Base-by-base conservation (phyloP, 805 yeast species). In the Saccharomycopsis synnaedendra region DNA sequence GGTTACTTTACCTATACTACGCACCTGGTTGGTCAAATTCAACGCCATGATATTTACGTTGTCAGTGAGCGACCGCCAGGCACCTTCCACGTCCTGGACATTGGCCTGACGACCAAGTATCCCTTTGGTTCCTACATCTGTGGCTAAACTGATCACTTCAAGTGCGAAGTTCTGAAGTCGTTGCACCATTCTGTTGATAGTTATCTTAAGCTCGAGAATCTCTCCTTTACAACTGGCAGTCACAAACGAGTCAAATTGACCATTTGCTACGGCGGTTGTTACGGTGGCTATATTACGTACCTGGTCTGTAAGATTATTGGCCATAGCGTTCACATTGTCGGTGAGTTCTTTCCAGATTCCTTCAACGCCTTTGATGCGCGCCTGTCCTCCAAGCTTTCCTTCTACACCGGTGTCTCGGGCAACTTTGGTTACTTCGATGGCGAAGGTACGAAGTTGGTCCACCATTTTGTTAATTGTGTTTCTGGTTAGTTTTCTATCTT, bases 361-460 rank as follows among this genome's bases (percentile, higher is more conserved):
- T 55, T 82, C 85, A 31, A 85, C 89, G 50, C 80, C 82, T 49
- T 76, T 80, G 48, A 82, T 81, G 51, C 78, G 74, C 1, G 95
- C 94, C 62, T 85, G 95, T 5, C 95, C 95, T 46, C 95, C 95
- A 46, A 85, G 69, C 44, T 86, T 74, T 53, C 95, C 95, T 56
- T 85, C 85, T n/a, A 85, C 93, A 59, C 95, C 95, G 28, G 88
- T 88, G 62, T 86, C 95, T 50, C 93, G 71, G 2, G 95, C 90
- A 8, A 85, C 94, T 52, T 88, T 76, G 2, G 90, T 80, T 36
- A 85, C 94, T 63, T 86, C 95, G 56, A 83, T 82, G 1, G 93
- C 90, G 65, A 85, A 85, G 29, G 82, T 80, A 56, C 89, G 69
- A 56, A 85, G 73, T 61, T 85, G 93, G 60, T 83, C 90, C 64